phyloP scores from a whole-genome alignment of 169 alveolate genomes.

The Cryptosporidium baileyi region DNA sequence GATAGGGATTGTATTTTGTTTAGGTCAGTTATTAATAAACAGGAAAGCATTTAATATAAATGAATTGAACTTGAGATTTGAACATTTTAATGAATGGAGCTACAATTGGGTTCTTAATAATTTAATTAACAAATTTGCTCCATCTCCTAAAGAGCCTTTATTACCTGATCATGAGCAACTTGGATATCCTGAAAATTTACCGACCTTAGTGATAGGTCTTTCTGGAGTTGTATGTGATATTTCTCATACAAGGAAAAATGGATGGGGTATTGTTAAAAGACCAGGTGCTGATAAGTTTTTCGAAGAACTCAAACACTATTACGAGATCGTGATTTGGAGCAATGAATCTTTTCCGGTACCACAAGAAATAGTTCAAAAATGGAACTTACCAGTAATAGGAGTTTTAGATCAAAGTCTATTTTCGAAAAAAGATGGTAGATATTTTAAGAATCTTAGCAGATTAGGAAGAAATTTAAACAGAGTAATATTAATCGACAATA shows the following conservation, averaged over 20 bases:
- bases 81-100: constrained; percentile 64
- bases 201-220: constrained; percentile 88
- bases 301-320: constrained; percentile 84
- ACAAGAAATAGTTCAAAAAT: constrained; percentile 83
- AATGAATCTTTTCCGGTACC: constrained; percentile 89
- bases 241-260: constrained; percentile 84
- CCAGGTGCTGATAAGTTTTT: constrained; percentile 91
- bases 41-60: background rate
- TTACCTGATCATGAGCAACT: constrained; percentile 86
- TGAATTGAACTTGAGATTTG: constrained; percentile 3
- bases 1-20: background rate
- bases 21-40: background rate
- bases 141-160: constrained; percentile 82
- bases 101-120: background rate
- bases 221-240: constrained; percentile 85
- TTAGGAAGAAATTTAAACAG: constrained; percentile 87
- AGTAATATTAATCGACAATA: constrained; percentile 85
- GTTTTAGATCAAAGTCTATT: constrained; percentile 86
- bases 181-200: constrained; percentile 88
- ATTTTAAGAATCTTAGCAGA: constrained; percentile 80
- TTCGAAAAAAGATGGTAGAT: constrained; percentile 78
- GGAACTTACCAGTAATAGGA: constrained; percentile 91
- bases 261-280: constrained; percentile 90
- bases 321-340: constrained; percentile 92
- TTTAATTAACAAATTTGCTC: constrained; percentile 71